Conservation (phyloP, 306 rosid genomes). For the Cucurbita moschata region DNA sequence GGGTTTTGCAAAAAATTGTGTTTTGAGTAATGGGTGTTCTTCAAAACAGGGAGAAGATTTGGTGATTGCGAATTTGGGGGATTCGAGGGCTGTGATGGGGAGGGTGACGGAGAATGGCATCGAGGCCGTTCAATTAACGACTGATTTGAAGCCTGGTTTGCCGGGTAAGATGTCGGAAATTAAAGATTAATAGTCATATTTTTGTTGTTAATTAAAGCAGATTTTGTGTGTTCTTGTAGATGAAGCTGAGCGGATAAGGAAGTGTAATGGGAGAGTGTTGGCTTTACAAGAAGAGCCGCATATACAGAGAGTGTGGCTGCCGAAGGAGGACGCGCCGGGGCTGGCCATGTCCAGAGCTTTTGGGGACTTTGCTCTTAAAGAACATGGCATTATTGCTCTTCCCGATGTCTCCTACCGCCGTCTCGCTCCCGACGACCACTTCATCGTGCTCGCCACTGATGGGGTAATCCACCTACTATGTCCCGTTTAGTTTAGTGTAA, state of each 20-base stretch:
- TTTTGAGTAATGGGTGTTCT: background rate
- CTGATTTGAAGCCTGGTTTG: conserved; percentile 60
- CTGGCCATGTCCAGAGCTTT: conserved; percentile 79
- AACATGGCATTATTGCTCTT: conserved; percentile 45
- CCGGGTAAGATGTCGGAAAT: conserved; percentile 30
- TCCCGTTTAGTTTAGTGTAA: too few relatives aligned
- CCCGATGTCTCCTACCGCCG: conserved; percentile 39
- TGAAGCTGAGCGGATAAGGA: conserved; percentile 48
- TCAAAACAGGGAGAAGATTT: conserved; percentile 42
- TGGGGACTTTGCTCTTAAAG: conserved; percentile 65
- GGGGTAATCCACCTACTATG: conserved; percentile 19
- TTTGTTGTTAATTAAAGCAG: too few relatives aligned
- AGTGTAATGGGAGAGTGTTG: conserved; percentile 40
- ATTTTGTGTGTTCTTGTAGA: conserved; percentile 13
- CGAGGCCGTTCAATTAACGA: conserved; percentile 42
- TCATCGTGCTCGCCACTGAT: conserved; percentile 55
- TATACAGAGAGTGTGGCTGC: conserved; percentile 55
- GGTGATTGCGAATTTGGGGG: conserved; percentile 63
- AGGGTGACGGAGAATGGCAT: conserved; percentile 29
- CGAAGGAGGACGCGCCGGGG: conserved; percentile 36
- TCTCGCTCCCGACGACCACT: conserved; percentile 32
- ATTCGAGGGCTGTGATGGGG: conserved; percentile 74
- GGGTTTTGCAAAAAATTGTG: background rate
- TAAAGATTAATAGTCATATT: background rate
- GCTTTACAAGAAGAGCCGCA: conserved; percentile 47